A percentile compares a stretch with the other conserved stretches of the same genome.
Evolutionary conservation across 805 yeast species (phyloP).

Genomic region (Scheffersomyces spartinae): DNA sequence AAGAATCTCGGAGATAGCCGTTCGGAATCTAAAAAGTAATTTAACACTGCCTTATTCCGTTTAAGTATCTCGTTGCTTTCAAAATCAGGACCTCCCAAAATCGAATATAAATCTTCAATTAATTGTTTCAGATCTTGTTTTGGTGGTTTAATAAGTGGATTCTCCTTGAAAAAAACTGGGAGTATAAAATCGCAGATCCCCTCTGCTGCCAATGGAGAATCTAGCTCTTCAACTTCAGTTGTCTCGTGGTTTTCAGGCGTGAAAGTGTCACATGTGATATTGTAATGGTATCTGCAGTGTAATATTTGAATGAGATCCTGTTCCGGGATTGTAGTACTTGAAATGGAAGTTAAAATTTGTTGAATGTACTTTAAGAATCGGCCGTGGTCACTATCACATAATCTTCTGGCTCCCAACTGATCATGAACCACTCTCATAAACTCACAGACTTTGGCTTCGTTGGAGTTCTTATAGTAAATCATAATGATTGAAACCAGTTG

Average conservation of each 20-base stretch:
- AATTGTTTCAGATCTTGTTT: slow-evolving; percentile 63
- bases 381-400: slow-evolving; percentile 60
- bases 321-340: too few relatives aligned
- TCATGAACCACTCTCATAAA: slow-evolving; percentile 56
- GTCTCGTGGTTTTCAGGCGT: slow-evolving; percentile 56
- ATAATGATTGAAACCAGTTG: slow-evolving; percentile 25
- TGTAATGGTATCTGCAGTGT: slow-evolving; percentile 66
- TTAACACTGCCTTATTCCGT: slow-evolving; percentile 34
- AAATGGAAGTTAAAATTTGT: slow-evolving; percentile 38
- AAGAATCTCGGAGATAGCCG: slow-evolving; percentile 33
- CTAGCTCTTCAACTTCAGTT: slow-evolving; percentile 15
- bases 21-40: slow-evolving; percentile 34
- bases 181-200: slow-evolving; percentile 40
- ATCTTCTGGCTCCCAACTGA: slow-evolving; percentile 54
- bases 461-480: slow-evolving; percentile 18
- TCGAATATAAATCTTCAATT: slow-evolving; percentile 60
- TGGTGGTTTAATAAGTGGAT: slow-evolving; percentile 47
- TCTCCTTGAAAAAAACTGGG: slow-evolving; percentile 42
- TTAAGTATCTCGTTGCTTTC: slow-evolving; percentile 29
- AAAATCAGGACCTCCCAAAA: slow-evolving; percentile 53
- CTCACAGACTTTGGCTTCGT: slow-evolving; percentile 21
- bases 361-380: slow-evolving; percentile 51
- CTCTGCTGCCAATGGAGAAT: slow-evolving; percentile 16
- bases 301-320: slow-evolving; percentile 67
- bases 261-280: slow-evolving; percentile 45